Evolutionary conservation across 768 basidiomycete species (phyloP).

Genomic region (Suillus ampliporus): DNA sequence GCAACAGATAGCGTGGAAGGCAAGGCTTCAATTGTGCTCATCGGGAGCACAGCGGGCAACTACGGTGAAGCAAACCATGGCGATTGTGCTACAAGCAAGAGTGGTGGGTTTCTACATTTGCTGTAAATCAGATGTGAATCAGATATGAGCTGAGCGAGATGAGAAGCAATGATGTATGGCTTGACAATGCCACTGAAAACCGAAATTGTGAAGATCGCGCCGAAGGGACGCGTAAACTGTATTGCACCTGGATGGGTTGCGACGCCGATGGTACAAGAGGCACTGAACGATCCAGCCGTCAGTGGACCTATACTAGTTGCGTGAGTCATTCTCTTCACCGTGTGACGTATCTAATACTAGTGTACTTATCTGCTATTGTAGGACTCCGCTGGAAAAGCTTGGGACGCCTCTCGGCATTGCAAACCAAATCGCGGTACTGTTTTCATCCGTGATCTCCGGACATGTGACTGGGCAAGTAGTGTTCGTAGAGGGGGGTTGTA

Average conservation of each 20-base stretch:
- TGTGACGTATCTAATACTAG: neutral
- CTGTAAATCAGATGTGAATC: too few relatives aligned
- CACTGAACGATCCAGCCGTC: constrained; percentile 58
- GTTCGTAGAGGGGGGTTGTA: constrained; percentile 68
- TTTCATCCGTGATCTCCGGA: constrained; percentile 66
- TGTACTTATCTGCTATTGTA: constrained; percentile 28
- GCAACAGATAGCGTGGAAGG: constrained; percentile 49
- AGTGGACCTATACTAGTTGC: constrained; percentile 68
- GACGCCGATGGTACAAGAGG: constrained; percentile 66
- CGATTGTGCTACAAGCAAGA: constrained; percentile 72
- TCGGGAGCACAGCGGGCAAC: constrained; percentile 76
- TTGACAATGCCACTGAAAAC: constrained; percentile 73
- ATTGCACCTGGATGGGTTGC: constrained; percentile 72
- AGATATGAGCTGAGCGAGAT: neutral
- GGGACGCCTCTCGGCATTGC: constrained; percentile 68
- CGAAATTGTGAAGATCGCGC: constrained; percentile 79
- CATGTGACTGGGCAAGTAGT: constrained; percentile 74
- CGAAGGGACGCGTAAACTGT: constrained; percentile 68
- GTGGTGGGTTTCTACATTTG: constrained; percentile 50
- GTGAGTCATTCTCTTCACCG: constrained; percentile 43
- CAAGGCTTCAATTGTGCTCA: constrained; percentile 64
- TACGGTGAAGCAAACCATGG: constrained; percentile 72
- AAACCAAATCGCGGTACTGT: constrained; percentile 62
- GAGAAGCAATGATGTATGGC: constrained; percentile 73
- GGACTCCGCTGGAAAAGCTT: constrained; percentile 73